Base-by-base conservation (phyloP, 495 filamentous ascomycete genomes). In the Podospora sp. region DNA sequence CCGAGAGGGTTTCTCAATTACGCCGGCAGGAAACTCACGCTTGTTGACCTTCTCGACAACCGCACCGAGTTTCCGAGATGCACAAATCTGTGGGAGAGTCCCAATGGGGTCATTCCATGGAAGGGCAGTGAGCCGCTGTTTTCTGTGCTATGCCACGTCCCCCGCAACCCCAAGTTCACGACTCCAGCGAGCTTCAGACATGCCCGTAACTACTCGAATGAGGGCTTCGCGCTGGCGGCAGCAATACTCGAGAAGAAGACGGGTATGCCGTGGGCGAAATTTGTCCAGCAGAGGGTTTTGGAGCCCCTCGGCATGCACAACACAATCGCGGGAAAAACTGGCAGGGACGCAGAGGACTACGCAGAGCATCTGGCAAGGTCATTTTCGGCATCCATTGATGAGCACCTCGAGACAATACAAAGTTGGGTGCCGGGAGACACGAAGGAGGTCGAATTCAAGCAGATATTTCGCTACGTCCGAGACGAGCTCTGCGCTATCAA, bases 31-130 rank as follows among this genome's bases (percentile, higher is more conserved):
- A 36, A 66, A 20, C 51, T 73, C n/a, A 66, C 51, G 25, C 51
- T 73, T 22, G 61, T n/a, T 6, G 65, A 73, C 52, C 63, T 73
- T 0, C n/a, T 73, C 18, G 68, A 70, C 49, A 66, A 68, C 16
- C 68, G 65, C 0, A 65, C 71, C 26, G 63, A 68, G 53, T 71
- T 71, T 16, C 26, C 60, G 1, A 55, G 33, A 35, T 60, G 26
- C 29, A 68, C 69, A 1, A 71, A 71, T 6, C n/a, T 71, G 22
- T 73, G 71, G 71, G 71, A 73, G 56, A 66, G 62, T 16, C 71
- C 65, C 0, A 18, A 66, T 12, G 71, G 71, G 1, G 22, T 55
- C 14, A 57, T 73, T 9, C 65, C 65, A 1, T 71, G 69, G 65
- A 24, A 55, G 12, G 64, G 27, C 0, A 35, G 33, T 0, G 58